Evolutionary conservation across 768 basidiomycete species (phyloP).

Genomic region (Cystofilobasidium capitatum): DNA sequence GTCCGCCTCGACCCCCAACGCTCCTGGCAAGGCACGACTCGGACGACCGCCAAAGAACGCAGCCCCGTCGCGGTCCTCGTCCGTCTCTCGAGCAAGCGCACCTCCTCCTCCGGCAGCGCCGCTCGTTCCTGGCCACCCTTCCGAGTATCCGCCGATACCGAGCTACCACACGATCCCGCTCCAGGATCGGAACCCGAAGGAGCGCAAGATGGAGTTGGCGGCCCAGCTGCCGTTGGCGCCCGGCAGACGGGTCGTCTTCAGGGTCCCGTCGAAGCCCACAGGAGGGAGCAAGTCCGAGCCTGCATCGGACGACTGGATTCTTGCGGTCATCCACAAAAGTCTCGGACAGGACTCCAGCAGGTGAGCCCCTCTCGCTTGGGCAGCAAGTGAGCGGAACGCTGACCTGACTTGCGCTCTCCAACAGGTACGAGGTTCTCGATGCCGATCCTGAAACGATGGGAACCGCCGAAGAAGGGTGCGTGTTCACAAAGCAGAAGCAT

Average conservation of each 20-base stretch:
- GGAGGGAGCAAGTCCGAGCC: not conserved
- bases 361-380: conserved; percentile 25
- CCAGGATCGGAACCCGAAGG: not conserved
- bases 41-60: conserved; percentile 1
- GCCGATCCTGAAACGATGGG: conserved; percentile 38
- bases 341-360: conserved; percentile 38
- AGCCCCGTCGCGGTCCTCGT: not conserved
- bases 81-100: not conserved
- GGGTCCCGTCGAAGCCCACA: conserved; percentile 30
- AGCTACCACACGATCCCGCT: not conserved
- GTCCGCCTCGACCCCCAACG: not conserved
- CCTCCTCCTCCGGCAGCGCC: not conserved
- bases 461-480: conserved; percentile 30
- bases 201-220: conserved; percentile 17
- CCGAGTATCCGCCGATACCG: not conserved
- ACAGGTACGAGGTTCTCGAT: conserved; percentile 42
- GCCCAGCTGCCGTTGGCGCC: conserved; percentile 40
- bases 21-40: not conserved
- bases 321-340: conserved; percentile 38
- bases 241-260: conserved; percentile 40
- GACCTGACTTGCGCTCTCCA: not conserved
- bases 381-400: no score
- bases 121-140: not conserved
- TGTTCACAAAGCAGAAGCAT: not conserved
- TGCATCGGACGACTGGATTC: conserved; percentile 40